These are phyloP conservation scores for Microbotryomycetes sp. DNA, from an alignment of 1,284 basidiomycete species.

Conservation along the genomic window DNA sequence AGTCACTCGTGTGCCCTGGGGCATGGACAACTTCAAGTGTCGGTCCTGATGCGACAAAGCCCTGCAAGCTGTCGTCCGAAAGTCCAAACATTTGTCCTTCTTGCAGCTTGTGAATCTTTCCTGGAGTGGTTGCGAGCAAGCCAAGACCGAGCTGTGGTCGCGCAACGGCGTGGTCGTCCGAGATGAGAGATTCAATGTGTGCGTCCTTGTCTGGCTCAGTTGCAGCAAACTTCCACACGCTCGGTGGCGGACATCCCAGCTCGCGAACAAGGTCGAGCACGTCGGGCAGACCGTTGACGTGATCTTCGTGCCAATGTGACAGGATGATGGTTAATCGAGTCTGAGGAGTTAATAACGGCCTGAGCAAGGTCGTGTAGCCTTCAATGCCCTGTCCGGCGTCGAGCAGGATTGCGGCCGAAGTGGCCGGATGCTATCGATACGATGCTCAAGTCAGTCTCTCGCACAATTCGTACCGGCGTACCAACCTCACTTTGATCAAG, in stretches of 20 bases:
- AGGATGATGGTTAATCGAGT: conserved; percentile 64
- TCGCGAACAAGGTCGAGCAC: conserved; percentile 61
- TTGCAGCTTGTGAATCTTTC: conserved; percentile 44
- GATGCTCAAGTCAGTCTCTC: too few relatives aligned
- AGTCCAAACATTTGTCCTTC: conserved; percentile 48
- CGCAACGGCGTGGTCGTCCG: background rate
- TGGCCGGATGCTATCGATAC: conserved; percentile 29
- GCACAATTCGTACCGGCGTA: too few relatives aligned
- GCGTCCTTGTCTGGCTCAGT: conserved; percentile 1
- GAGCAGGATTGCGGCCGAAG: conserved; percentile 66
- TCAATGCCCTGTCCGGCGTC: conserved; percentile 80
- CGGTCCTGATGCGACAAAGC: conserved; percentile 54
- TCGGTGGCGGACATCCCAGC: conserved; percentile 22
- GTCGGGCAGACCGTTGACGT: conserved; percentile 65
- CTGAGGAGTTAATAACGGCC: conserved; percentile 29
- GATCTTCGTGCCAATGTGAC: conserved; percentile 86
- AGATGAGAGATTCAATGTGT: background rate
- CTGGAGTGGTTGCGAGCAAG: conserved; percentile 35
- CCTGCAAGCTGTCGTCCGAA: conserved; percentile 43
- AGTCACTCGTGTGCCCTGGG: conserved; percentile 87
- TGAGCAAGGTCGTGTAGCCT: conserved; percentile 50
- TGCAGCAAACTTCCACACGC: conserved; percentile 19
- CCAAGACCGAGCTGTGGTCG: conserved; percentile 34
- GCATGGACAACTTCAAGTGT: conserved; percentile 63
- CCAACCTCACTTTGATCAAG: conserved; percentile 48